Conservation (phyloP, 768 basidiomycete genomes). For the Porpolomopsis calyptriformis region DNA sequence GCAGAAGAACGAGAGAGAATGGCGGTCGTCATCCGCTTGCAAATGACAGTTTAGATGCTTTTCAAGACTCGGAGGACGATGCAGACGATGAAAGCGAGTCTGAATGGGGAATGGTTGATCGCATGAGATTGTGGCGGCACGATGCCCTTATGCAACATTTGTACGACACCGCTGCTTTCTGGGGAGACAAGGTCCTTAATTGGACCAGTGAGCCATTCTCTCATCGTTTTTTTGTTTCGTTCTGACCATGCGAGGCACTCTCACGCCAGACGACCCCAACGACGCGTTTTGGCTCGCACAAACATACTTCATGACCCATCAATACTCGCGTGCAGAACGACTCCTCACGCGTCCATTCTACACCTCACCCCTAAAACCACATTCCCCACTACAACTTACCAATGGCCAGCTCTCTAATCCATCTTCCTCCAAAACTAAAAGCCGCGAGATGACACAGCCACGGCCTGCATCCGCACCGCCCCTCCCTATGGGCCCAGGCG, state of each 20-base stretch:
- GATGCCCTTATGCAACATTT: conserved; percentile 98
- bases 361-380: conserved; percentile 33
- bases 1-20: conserved; percentile 45
- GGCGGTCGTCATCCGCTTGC: conserved; percentile 57
- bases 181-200: conserved; percentile 94
- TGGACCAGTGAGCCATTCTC: conserved; percentile 75
- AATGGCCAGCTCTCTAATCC: conserved; percentile 33
- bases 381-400: conserved; percentile 23
- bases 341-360: conserved; percentile 83
- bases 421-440: conserved; percentile 47
- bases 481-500: conserved; percentile 62
- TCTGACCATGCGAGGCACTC: conserved; percentile 1
- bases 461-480: conserved; percentile 33
- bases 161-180: conserved; percentile 94
- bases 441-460: conserved; percentile 39
- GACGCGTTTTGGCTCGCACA: conserved; percentile 99
- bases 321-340: conserved; percentile 89
- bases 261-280: conserved; percentile 75
- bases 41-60: conserved; percentile 67
- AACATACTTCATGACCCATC: conserved; percentile 91
- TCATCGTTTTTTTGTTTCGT: conserved; percentile 4
- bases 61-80: conserved; percentile 55
- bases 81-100: conserved; percentile 47
- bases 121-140: conserved; percentile 94
- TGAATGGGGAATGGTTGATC: conserved; percentile 84